phyloP scores from a whole-genome alignment of 257 asterid species.

The Solanum tarijense region DNA sequence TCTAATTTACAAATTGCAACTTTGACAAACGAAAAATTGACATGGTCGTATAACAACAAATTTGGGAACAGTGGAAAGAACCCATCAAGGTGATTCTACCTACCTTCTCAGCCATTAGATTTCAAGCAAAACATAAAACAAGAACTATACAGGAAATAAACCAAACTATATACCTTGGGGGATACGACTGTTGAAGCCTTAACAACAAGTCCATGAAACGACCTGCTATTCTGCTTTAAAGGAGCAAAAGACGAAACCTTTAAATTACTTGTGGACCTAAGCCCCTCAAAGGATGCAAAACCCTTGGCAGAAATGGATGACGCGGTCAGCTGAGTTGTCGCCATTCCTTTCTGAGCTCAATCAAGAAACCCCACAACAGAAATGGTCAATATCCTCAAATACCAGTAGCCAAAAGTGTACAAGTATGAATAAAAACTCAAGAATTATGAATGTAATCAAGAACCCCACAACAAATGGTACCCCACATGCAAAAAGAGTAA shows the following conservation, averaged over 20 bases:
- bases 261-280: constrained; percentile 36
- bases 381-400: not conserved
- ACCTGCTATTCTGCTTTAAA: constrained; percentile 26
- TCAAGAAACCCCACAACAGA: not conserved
- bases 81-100: not conserved
- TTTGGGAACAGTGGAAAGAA: not conserved
- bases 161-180: constrained; percentile 53
- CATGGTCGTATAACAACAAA: not conserved
- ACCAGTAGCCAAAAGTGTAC: not conserved
- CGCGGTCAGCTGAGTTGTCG: constrained; percentile 66
- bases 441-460: not conserved
- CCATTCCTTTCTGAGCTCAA: constrained; percentile 40
- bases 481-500: not conserved
- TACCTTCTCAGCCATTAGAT: not conserved
- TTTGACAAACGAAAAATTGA: not conserved
- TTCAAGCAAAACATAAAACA: not conserved
- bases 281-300: constrained; percentile 74
- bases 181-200: constrained; percentile 84
- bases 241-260: constrained; percentile 41
- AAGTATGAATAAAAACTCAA: not conserved
- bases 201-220: constrained; percentile 50
- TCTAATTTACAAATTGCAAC: not conserved
- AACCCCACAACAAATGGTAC: not conserved
- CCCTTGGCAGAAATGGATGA: constrained; percentile 67
- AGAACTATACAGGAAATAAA: not conserved